A percentile compares a stretch with the other conserved stretches of the same genome.
These are phyloP conservation scores for Pelargonium exstipulatum DNA, from an alignment of 441 rosid genomes.

Conservation along the genomic window DNA sequence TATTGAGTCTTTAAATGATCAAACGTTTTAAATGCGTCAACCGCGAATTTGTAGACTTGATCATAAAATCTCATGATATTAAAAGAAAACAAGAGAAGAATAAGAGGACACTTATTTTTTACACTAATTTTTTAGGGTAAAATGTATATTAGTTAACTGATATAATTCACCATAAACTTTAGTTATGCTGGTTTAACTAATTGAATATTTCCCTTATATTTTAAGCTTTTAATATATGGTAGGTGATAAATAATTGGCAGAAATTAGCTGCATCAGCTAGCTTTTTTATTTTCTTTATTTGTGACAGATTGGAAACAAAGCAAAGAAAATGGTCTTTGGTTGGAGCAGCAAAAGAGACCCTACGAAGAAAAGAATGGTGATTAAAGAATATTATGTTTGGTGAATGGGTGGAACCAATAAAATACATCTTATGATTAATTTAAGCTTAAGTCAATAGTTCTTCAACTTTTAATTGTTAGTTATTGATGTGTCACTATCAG, in stretches of 20 bases:
- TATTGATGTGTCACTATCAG: neutral
- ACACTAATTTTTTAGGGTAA: too few species aligned
- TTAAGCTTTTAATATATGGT: neutral
- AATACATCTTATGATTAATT: neutral
- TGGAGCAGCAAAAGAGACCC: slow-evolving; percentile 6
- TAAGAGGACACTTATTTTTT: too few species aligned
- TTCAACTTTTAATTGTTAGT: neutral
- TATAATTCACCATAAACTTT: too few species aligned
- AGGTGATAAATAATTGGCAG: neutral
- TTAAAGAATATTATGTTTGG: neutral
- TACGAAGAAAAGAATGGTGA: neutral
- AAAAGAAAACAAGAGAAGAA: too few species aligned
- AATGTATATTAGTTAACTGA: too few species aligned
- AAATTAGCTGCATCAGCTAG: neutral
- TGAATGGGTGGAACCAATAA: neutral
- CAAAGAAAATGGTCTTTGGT: slow-evolving; percentile 5
- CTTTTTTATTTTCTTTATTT: neutral
- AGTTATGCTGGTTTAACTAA: neutral
- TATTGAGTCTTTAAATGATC: too few species aligned
- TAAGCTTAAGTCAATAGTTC: neutral
- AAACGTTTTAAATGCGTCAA: too few species aligned
- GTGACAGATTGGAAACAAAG: neutral
- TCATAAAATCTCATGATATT: too few species aligned
- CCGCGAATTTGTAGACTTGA: too few species aligned
- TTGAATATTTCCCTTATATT: slow-evolving; percentile 1